Conservation (phyloP, 176 grass and related monocot species). For the Carex parvula region DNA sequence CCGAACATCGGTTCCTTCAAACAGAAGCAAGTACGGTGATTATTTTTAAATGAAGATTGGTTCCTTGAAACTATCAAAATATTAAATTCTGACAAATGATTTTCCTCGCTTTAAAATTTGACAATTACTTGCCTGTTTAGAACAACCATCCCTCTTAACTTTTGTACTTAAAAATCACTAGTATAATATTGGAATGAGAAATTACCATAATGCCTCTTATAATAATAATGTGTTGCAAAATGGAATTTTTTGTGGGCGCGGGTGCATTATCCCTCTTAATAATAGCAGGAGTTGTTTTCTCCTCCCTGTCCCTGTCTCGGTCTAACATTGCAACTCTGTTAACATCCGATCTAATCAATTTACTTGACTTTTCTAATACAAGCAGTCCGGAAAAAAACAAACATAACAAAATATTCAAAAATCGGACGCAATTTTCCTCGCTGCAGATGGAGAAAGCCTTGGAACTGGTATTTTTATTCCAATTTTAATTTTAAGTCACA, state of each 20-base stretch:
- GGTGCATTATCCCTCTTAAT: neutral
- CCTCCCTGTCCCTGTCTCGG: neutral
- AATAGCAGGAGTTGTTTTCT: neutral
- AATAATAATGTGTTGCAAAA: neutral
- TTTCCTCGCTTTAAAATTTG: neutral
- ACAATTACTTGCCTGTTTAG: too few relatives aligned
- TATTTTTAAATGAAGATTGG: neutral
- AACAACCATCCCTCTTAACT: too few relatives aligned
- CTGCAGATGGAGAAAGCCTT: neutral
- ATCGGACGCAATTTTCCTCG: neutral
- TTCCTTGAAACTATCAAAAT: neutral
- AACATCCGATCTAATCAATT: neutral
- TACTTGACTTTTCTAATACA: slow-evolving; percentile 8
- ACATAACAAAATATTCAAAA: neutral
- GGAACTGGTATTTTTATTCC: too few relatives aligned
- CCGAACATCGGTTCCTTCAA: too few relatives aligned
- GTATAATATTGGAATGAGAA: too few relatives aligned
- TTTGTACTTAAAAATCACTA: too few relatives aligned
- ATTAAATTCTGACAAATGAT: neutral
- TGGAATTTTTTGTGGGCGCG: neutral
- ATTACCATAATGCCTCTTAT: too few relatives aligned
- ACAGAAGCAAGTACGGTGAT: neutral
- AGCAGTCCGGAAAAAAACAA: neutral
- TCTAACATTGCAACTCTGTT: slow-evolving; percentile 13
- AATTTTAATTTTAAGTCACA: too few relatives aligned